Evolutionary conservation across 1,284 basidiomycete species (phyloP).

Genomic region (Pseudozyma thailandica): DNA sequence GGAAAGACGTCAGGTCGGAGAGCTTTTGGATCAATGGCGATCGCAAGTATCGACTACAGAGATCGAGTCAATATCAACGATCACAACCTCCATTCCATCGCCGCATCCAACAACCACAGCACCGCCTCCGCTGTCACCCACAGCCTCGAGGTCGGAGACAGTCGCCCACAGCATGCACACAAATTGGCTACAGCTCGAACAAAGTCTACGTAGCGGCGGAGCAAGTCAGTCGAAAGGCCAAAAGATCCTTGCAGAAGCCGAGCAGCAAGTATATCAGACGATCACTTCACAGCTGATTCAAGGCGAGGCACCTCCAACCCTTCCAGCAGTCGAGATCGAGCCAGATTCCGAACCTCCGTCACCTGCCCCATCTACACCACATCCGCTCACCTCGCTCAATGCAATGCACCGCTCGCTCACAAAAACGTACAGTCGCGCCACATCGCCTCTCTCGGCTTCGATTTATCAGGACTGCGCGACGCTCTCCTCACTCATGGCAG

Average conservation of each 20-base stretch:
- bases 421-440: slow-evolving; percentile 51
- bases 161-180: slow-evolving; percentile 36
- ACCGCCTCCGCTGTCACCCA: slow-evolving; percentile 1
- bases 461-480: slow-evolving; percentile 56
- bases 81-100: background rate
- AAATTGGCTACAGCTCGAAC: slow-evolving; percentile 34
- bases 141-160: slow-evolving; percentile 13
- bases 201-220: slow-evolving; percentile 12
- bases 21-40: slow-evolving; percentile 34
- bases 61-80: background rate
- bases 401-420: slow-evolving; percentile 41
- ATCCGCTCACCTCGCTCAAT: slow-evolving; percentile 25
- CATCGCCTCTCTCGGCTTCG: slow-evolving; percentile 38
- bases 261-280: slow-evolving; percentile 35
- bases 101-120: slow-evolving; percentile 3
- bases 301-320: slow-evolving; percentile 20
- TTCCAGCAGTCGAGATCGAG: slow-evolving; percentile 4
- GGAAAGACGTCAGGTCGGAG: slow-evolving; percentile 36
- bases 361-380: background rate
- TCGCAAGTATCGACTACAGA: background rate
- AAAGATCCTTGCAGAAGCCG: slow-evolving; percentile 31
- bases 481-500: slow-evolving; percentile 53
- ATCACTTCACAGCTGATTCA: slow-evolving; percentile 32
- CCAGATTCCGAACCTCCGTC: background rate
- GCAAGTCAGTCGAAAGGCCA: slow-evolving; percentile 39